phyloP scores from a whole-genome alignment of 495 filamentous ascomycete species.

The Penicillium odoratum region DNA sequence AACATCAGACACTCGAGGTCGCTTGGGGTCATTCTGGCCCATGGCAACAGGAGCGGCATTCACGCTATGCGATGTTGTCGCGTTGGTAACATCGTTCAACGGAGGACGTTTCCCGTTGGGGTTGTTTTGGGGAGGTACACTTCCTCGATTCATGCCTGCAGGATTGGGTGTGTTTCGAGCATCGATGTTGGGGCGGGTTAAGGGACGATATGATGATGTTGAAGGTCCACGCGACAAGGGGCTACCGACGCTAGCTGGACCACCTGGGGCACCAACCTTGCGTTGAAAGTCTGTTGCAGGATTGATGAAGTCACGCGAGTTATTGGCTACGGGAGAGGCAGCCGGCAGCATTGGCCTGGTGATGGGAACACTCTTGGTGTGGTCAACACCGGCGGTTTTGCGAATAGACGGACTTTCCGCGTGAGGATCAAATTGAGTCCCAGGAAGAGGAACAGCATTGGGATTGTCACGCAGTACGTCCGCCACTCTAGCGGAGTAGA shows the following conservation, averaged over 20 bases:
- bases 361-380: slow-evolving; percentile 68
- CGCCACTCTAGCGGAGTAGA: slow-evolving; percentile 76
- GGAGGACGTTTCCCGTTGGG: slow-evolving; percentile 48
- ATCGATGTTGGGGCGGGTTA: slow-evolving; percentile 43
- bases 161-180: slow-evolving; percentile 25
- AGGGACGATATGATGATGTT: slow-evolving; percentile 44
- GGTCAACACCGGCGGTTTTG: slow-evolving; percentile 87
- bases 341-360: slow-evolving; percentile 41
- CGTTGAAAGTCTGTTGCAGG: slow-evolving; percentile 67
- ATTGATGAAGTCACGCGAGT: slow-evolving; percentile 60
- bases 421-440: slow-evolving; percentile 74
- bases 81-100: slow-evolving; percentile 53
- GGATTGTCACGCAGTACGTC: slow-evolving; percentile 48
- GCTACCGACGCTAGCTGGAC: slow-evolving; percentile 29
- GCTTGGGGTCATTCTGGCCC: slow-evolving; percentile 38
- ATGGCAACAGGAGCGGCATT: slow-evolving; percentile 20
- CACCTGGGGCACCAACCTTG: slow-evolving; percentile 70
- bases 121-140: slow-evolving; percentile 32
- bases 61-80: slow-evolving; percentile 22
- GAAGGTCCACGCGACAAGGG: slow-evolving; percentile 41
- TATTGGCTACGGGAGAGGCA: slow-evolving; percentile 23
- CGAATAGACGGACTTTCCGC: slow-evolving; percentile 84
- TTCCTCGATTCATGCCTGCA: slow-evolving; percentile 20
- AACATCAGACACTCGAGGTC: slow-evolving; percentile 28
- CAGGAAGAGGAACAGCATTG: slow-evolving; percentile 43